phyloP scores from a whole-genome alignment of 116 monocot genomes.

The Phalaenopsis hybrid region DNA sequence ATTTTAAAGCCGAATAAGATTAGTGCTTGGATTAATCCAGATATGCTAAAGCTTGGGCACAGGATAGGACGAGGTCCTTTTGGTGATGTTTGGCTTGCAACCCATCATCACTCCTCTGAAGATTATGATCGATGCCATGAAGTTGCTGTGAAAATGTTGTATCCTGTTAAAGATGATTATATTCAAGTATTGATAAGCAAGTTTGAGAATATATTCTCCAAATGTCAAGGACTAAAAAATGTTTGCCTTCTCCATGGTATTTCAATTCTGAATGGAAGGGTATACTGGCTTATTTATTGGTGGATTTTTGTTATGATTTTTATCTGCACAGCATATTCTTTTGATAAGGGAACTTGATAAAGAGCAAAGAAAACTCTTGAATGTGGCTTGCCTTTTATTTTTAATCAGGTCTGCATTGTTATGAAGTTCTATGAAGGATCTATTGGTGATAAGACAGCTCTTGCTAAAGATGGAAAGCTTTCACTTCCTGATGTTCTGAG shows the following conservation, averaged over 20 bases:
- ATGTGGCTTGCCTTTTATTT: neutral
- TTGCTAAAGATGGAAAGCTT: constrained; percentile 62
- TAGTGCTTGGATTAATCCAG: constrained; percentile 61
- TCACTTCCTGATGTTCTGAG: constrained; percentile 60
- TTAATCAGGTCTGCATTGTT: constrained; percentile 59
- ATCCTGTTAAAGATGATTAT: constrained; percentile 69
- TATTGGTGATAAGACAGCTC: constrained; percentile 83
- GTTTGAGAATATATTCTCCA: constrained; percentile 59
- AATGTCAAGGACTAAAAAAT: constrained; percentile 48
- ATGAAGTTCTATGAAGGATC: constrained; percentile 96
- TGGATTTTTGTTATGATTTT: neutral
- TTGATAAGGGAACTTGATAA: neutral
- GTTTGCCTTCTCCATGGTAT: constrained; percentile 72
- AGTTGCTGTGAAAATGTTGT: constrained; percentile 85
- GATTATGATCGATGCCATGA: constrained; percentile 76
- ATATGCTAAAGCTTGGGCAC: constrained; percentile 50
- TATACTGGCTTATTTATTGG: constrained; percentile 16
- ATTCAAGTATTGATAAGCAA: constrained; percentile 35
- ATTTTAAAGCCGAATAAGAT: constrained; percentile 26
- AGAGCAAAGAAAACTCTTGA: too few species aligned
- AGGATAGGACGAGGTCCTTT: constrained; percentile 93
- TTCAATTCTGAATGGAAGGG: constrained; percentile 69
- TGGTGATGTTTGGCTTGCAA: constrained; percentile 92
- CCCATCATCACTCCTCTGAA: constrained; percentile 47
- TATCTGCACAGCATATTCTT: neutral